phyloP scores from a whole-genome alignment of 768 basidiomycete genomes.

The Floccularia luteovirens region DNA sequence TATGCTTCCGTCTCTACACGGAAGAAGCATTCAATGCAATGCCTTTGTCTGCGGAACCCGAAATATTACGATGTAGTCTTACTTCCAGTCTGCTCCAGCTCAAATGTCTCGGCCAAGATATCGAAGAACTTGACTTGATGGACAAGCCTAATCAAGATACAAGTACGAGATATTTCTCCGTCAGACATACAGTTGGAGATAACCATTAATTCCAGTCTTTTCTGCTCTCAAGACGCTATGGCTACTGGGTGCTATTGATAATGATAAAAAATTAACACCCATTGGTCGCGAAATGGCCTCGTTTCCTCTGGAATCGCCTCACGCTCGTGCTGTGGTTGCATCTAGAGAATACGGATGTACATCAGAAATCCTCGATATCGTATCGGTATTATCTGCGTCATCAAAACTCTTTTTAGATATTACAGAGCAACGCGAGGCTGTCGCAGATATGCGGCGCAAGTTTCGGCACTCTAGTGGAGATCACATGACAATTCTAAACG shows the following conservation, averaged over 20 bases:
- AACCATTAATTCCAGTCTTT: slow-evolving; percentile 29
- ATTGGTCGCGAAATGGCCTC: slow-evolving; percentile 78
- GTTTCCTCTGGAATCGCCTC: slow-evolving; percentile 89
- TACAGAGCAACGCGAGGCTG: slow-evolving; percentile 65
- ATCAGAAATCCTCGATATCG: slow-evolving; percentile 72
- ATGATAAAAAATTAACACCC: slow-evolving; percentile 54
- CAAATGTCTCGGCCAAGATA: slow-evolving; percentile 74
- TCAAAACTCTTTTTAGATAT: slow-evolving; percentile 78
- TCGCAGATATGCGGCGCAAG: slow-evolving; percentile 61
- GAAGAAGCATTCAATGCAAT: slow-evolving; percentile 69
- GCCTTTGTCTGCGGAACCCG: slow-evolving; percentile 66
- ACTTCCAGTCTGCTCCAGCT: slow-evolving; percentile 81
- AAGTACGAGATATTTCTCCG: slow-evolving; percentile 37
- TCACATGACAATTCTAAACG: slow-evolving; percentile 85
- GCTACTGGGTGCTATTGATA: slow-evolving; percentile 73
- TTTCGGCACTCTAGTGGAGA: slow-evolving; percentile 86
- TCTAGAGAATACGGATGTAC: slow-evolving; percentile 70
- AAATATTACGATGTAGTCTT: slow-evolving; percentile 85
- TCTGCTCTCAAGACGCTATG: slow-evolving; percentile 68
- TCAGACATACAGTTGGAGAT: slow-evolving; percentile 1
- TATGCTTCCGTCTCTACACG: slow-evolving; percentile 91
- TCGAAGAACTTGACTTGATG: slow-evolving; percentile 82
- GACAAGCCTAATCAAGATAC: slow-evolving; percentile 74
- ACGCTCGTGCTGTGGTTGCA: slow-evolving; percentile 73
- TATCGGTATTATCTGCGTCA: slow-evolving; percentile 77